Base-by-base conservation (phyloP, 1,284 basidiomycete genomes). In the Ceratobasidium theobromae region DNA sequence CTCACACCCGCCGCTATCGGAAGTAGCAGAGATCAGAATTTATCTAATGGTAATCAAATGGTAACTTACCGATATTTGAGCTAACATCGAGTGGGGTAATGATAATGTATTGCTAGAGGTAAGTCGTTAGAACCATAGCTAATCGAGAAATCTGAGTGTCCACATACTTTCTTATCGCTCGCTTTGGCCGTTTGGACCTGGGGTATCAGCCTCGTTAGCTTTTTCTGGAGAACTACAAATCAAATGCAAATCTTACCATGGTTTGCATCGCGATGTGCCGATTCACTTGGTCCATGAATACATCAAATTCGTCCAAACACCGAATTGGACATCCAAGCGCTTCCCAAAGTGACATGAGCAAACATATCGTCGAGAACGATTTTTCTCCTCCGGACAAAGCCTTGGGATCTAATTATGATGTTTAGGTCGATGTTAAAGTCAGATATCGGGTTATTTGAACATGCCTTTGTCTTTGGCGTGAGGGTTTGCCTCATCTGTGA, bases 241-340 rank as follows among this genome's bases (percentile, higher is more conserved):
- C 9, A 21, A 30, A 18, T 28, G 65, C 33, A 14, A 16, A 30
- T 76, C 86, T 53, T 66, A 92, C 90, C 84, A 98, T 91, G 88
- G 95, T 92, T 76, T 85, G 89, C 84, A 95, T 93, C 68, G 91
- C 90, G 70, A 96, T 89, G 67, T 86, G 86, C 35, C 96, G 86
- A 75, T 98, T 98, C 66, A 94, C 89, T 25, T 89, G 88, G 74
- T 98, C 95, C 88, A 97, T 93, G 79, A 96, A 98, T 12, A 98
- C 95, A 71, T 97, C 93, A 74, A 95, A 96, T 74, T 93, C 90
- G 71, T 92, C 90, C 88, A 71, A 84, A 73, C 96, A 99, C 67
- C 96, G 82, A 60, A 99, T 84, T 0, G 95, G 96, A 75, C 95
- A 96, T 0, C 91, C 89, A 65, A 96, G 93, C 9, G 93, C 88